phyloP scores from a whole-genome alignment of 768 basidiomycete species.

The Collybia nuda region DNA sequence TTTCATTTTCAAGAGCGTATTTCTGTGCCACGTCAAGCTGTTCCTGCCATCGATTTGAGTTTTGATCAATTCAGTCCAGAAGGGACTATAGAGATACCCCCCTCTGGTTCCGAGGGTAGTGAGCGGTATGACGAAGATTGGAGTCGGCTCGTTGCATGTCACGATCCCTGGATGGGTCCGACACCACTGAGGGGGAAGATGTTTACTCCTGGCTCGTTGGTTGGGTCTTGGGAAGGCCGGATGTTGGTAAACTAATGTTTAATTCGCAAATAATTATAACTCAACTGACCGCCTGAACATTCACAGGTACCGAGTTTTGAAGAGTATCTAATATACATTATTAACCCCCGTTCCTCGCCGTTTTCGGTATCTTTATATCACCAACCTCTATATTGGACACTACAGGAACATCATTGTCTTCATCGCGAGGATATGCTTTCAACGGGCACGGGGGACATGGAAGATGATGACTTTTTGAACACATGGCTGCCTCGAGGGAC shows the following conservation, averaged over 20 bases:
- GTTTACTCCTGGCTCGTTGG: slow-evolving; percentile 40
- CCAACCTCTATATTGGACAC: slow-evolving; percentile 37
- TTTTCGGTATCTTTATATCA: slow-evolving; percentile 24
- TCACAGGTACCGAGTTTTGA: slow-evolving; percentile 18
- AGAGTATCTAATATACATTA: slow-evolving; percentile 17
- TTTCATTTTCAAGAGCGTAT: slow-evolving; percentile 38
- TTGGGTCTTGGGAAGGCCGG: slow-evolving; percentile 48
- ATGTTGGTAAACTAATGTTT: slow-evolving; percentile 33
- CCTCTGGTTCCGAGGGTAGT: slow-evolving; percentile 15
- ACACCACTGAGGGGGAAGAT: slow-evolving; percentile 39
- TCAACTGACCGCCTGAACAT: too few species aligned
- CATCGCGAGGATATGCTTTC: slow-evolving; percentile 32
- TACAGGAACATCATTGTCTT: slow-evolving; percentile 50
- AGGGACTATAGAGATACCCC: slow-evolving; percentile 13
- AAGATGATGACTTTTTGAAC: slow-evolving; percentile 44
- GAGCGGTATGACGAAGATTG: slow-evolving; percentile 44
- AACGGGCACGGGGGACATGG: slow-evolving; percentile 30
- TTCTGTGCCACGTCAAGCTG: slow-evolving; percentile 19
- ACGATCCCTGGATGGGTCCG: slow-evolving; percentile 32
- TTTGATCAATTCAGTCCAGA: slow-evolving; percentile 1
- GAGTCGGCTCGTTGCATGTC: slow-evolving; percentile 44
- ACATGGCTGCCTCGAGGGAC: slow-evolving; percentile 45
- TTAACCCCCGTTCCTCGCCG: slow-evolving; percentile 20
- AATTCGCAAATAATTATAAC: neutral
- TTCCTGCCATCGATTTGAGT: slow-evolving; percentile 6